Evolutionary conservation across 805 yeast genomes (phyloP).

Genomic region (Wickerhamiella sorbophila): DNA sequence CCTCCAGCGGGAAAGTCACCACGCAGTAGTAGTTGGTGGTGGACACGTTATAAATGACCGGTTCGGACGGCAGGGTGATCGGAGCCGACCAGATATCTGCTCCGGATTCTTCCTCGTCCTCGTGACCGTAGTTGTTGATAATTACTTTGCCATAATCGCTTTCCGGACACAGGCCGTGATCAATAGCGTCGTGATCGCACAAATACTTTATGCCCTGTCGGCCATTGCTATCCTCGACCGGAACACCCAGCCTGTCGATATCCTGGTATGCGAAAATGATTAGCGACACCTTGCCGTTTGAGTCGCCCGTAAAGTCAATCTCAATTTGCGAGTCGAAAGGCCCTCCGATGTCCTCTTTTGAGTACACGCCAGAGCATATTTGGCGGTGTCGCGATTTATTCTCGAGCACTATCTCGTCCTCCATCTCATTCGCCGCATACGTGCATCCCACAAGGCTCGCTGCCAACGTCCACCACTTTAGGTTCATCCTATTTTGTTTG

Average conservation of each 20-base stretch:
- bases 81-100: conserved; percentile 24
- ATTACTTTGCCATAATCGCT: conserved; percentile 50
- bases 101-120: conserved; percentile 42
- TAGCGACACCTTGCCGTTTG: conserved; percentile 34
- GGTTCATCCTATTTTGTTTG: not conserved
- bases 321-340: conserved; percentile 11
- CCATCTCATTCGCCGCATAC: conserved; percentile 1
- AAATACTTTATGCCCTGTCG: conserved; percentile 36
- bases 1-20: conserved; percentile 42
- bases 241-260: conserved; percentile 48
- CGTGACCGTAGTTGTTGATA: conserved; percentile 34
- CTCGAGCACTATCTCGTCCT: conserved; percentile 14
- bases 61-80: conserved; percentile 12
- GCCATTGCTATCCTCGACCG: conserved; percentile 29
- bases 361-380: conserved; percentile 81
- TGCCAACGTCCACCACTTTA: not conserved
- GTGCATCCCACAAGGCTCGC: not conserved
- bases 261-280: conserved; percentile 79
- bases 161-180: conserved; percentile 38
- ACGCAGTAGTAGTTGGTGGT: conserved; percentile 89
- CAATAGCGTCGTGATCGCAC: conserved; percentile 61
- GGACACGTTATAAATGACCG: conserved; percentile 47
- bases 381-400: conserved; percentile 43
- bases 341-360: conserved; percentile 81
- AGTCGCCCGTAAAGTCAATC: conserved; percentile 11